Evolutionary conservation across 305 asterid genomes (phyloP).

Genomic region (Plantago lanceolata): DNA sequence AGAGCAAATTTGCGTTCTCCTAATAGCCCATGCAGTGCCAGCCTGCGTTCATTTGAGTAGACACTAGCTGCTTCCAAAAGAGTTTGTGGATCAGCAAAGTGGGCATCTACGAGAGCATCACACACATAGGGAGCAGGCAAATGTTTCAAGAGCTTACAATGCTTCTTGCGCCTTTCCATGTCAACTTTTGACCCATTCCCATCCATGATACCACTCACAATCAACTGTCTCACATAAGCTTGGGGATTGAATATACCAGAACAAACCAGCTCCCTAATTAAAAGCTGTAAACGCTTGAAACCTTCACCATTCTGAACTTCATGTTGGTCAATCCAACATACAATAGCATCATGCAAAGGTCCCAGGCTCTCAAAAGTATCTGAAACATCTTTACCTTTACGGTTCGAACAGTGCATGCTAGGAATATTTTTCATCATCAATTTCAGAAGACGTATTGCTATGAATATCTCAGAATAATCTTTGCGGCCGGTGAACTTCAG

Average conservation of each 20-base stretch:
- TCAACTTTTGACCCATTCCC: slow-evolving; percentile 55
- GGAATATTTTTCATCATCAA: slow-evolving; percentile 57
- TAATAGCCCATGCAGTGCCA: slow-evolving; percentile 61
- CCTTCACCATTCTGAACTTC: slow-evolving; percentile 85
- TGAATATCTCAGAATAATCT: slow-evolving; percentile 75
- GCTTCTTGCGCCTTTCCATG: slow-evolving; percentile 65
- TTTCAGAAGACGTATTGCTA: slow-evolving; percentile 79
- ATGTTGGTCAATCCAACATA: slow-evolving; percentile 98
- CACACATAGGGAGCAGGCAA: slow-evolving; percentile 63
- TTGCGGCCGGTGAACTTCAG: slow-evolving; percentile 80
- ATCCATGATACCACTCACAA: slow-evolving; percentile 88
- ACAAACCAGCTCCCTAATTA: slow-evolving; percentile 62
- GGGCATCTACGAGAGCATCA: slow-evolving; percentile 70
- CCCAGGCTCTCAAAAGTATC: slow-evolving; percentile 70
- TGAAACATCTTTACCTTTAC: slow-evolving; percentile 36
- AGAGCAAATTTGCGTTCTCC: slow-evolving; percentile 39
- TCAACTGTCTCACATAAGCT: slow-evolving; percentile 90
- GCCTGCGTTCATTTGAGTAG: slow-evolving; percentile 77
- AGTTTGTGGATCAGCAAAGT: slow-evolving; percentile 40
- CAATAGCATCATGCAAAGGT: slow-evolving; percentile 84
- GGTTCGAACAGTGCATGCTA: slow-evolving; percentile 34
- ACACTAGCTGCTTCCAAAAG: slow-evolving; percentile 57
- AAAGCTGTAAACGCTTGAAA: slow-evolving; percentile 68
- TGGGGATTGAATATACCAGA: slow-evolving; percentile 83
- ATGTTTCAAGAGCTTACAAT: slow-evolving; percentile 84